phyloP scores from a whole-genome alignment of 345 rosid genomes.

The Salix udensis region DNA sequence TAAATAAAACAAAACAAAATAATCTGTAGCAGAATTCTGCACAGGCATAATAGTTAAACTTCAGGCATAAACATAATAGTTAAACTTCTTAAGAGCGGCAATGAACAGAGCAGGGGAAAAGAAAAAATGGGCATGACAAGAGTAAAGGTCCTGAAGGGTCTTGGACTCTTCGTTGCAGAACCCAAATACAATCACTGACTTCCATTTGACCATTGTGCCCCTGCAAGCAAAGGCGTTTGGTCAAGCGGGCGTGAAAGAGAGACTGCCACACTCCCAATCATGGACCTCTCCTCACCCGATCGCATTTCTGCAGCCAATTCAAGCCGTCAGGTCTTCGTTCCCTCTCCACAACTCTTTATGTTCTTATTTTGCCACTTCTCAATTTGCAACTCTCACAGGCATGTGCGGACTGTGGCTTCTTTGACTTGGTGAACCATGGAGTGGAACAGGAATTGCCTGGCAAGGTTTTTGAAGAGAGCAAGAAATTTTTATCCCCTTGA shows the following conservation, averaged over 20 bases:
- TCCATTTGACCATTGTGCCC: too few relatives aligned
- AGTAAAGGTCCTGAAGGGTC: not conserved
- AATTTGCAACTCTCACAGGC: too few relatives aligned
- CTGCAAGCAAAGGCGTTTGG: not conserved
- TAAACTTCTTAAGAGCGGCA: not conserved
- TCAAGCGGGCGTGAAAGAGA: not conserved
- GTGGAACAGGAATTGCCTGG: too few relatives aligned
- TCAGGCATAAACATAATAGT: not conserved
- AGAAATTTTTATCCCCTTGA: too few relatives aligned
- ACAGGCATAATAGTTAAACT: too few relatives aligned
- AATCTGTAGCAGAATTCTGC: too few relatives aligned
- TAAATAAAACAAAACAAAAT: too few relatives aligned
- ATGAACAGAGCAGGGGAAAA: too few relatives aligned
- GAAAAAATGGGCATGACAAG: not conserved
- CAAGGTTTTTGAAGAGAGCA: too few relatives aligned
- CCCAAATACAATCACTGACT: not conserved
- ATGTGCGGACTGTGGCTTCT: too few relatives aligned
- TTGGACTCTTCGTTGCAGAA: not conserved
- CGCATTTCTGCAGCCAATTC: slow-evolving; percentile 14
- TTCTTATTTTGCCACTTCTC: not conserved
- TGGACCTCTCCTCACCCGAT: slow-evolving; percentile 20
- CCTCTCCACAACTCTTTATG: not conserved
- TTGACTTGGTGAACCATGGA: too few relatives aligned
- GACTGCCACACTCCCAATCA: slow-evolving; percentile 2
- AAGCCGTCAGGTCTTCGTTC: slow-evolving; percentile 24